phyloP scores from a whole-genome alignment of 1,139 yeast species.

The Suhomyces bokatorum region DNA sequence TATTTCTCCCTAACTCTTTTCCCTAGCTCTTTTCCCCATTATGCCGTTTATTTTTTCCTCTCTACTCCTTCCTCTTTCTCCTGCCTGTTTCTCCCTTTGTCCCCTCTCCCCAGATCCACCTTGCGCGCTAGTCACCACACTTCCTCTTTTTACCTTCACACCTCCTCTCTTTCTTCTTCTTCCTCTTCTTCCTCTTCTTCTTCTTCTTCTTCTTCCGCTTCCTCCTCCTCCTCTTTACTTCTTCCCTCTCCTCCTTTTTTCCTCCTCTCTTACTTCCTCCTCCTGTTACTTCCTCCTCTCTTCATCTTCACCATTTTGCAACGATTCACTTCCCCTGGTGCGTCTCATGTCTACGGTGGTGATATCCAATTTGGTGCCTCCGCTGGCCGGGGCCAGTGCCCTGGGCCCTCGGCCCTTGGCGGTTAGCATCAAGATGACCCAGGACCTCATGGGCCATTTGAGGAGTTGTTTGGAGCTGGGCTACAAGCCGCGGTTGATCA shows the following conservation, averaged over 20 bases:
- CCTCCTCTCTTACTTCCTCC: neutral
- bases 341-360: conserved; percentile 8
- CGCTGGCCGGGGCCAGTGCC: conserved; percentile 6
- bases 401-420: conserved; percentile 19
- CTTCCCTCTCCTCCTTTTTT: neutral
- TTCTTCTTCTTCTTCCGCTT: neutral
- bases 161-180: neutral
- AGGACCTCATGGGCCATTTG: conserved; percentile 27
- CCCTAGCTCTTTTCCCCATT: neutral
- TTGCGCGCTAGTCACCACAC: neutral
- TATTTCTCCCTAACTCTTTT: neutral
- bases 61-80: neutral
- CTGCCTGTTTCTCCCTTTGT: neutral
- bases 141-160: neutral
- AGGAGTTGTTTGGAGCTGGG: conserved; percentile 19
- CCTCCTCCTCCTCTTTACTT: neutral
- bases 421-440: conserved; percentile 29
- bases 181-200: neutral
- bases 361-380: conserved; percentile 13
- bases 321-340: neutral
- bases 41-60: neutral
- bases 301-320: neutral
- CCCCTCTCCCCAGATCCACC: neutral
- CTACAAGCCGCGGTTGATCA: conserved; percentile 33
- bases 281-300: neutral